Percentiles rank a stretch among this genome's conserved stretches.
phyloP scores from a whole-genome alignment of 352 stramenopile genomes.

The Phytophthora hibernalis region DNA sequence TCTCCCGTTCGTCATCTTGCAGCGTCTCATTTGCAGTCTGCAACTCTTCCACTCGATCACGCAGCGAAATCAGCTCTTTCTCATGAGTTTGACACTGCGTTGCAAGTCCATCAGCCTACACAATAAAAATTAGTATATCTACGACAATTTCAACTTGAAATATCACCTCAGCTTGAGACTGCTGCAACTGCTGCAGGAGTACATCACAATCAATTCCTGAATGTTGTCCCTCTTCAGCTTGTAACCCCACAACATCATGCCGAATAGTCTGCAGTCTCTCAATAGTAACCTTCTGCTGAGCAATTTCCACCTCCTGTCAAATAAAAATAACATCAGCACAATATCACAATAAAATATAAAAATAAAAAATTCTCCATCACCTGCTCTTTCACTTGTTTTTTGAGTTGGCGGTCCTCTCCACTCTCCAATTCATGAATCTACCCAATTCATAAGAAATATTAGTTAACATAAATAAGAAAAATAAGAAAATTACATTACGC shows the following conservation, averaged over 20 bases:
- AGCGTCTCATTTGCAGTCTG: conserved; percentile 46
- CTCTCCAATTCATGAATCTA: conserved; percentile 28
- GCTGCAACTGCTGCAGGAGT: conserved; percentile 59
- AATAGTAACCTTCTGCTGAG: conserved; percentile 27
- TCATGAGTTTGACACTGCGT: conserved; percentile 47
- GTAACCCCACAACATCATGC: conserved; percentile 12
- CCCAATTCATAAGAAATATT: conserved; percentile 6
- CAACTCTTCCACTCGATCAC: conserved; percentile 38
- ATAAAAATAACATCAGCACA: conserved; percentile 4
- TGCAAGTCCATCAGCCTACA: conserved; percentile 51
- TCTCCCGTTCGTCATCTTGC: conserved; percentile 48
- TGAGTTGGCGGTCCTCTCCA: conserved; percentile 14
- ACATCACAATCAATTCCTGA: conserved; percentile 10
- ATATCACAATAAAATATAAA: neutral
- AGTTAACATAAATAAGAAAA: conserved; percentile 3
- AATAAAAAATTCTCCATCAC: conserved; percentile 5
- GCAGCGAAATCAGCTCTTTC: conserved; percentile 42
- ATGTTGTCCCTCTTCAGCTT: conserved; percentile 15
- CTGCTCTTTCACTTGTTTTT: conserved; percentile 31
- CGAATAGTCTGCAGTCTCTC: conserved; percentile 25
- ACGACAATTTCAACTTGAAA: neutral
- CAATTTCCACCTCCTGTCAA: conserved; percentile 28
- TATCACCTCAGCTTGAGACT: conserved; percentile 58
- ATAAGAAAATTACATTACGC: conserved; percentile 5
- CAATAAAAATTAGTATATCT: neutral